Conservation (phyloP, 192 early-diverging fungal genomes). For the Bifiguratus adelaidae region DNA sequence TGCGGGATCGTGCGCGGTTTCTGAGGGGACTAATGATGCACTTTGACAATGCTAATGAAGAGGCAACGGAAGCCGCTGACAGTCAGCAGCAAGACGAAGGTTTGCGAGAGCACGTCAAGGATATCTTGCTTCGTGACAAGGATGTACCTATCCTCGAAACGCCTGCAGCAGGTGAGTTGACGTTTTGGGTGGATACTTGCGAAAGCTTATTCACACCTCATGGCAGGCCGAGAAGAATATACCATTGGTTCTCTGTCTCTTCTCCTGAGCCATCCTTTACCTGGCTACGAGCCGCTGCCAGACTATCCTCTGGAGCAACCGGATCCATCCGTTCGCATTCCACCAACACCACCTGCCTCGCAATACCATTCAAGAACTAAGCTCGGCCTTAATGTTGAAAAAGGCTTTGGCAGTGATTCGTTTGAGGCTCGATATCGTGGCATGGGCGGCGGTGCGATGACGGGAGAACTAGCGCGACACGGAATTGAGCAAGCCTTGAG, state of each 20-base stretch:
- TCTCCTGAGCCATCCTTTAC: conserved; percentile 37
- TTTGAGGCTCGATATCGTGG: conserved; percentile 20
- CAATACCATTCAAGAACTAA: conserved; percentile 23
- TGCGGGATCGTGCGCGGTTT: conserved; percentile 82
- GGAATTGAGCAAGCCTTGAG: background rate
- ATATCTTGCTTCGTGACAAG: conserved; percentile 49
- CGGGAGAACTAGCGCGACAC: background rate
- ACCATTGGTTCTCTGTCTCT: conserved; percentile 59
- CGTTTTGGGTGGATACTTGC: too few relatives aligned
- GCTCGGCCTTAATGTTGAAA: conserved; percentile 14
- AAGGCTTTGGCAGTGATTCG: conserved; percentile 32
- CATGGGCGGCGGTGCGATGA: conserved; percentile 27
- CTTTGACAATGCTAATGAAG: conserved; percentile 7
- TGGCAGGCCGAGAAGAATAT: conserved; percentile 33
- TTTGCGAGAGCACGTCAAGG: conserved; percentile 36
- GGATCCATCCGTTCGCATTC: conserved; percentile 35
- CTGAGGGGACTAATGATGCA: conserved; percentile 33
- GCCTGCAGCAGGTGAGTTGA: background rate
- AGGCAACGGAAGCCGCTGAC: conserved; percentile 5
- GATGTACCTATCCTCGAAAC: conserved; percentile 34
- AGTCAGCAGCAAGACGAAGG: conserved; percentile 9
- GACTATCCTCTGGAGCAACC: conserved; percentile 61
- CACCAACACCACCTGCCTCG: too few relatives aligned
- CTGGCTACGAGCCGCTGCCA: conserved; percentile 70
- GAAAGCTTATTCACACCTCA: background rate